Percentiles rank a stretch among this genome's conserved stretches.
These are phyloP conservation scores for Litchi chinensis DNA, from an alignment of 345 rosid species.

Conservation along the genomic window DNA sequence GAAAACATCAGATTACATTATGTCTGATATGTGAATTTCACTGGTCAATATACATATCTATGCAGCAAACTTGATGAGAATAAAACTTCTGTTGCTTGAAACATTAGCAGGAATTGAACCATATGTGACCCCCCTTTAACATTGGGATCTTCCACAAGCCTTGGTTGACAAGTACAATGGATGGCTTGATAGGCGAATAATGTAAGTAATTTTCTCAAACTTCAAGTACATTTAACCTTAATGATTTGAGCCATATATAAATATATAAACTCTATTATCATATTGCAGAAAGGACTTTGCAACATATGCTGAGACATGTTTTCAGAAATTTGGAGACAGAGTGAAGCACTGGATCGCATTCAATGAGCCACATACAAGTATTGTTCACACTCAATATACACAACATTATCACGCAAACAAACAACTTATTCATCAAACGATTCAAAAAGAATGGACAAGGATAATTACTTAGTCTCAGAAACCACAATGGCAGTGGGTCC, in stretches of 20 bases:
- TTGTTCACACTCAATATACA: neutral
- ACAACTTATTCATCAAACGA: neutral
- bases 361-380: slow-evolving; percentile 76
- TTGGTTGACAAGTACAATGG: slow-evolving; percentile 76
- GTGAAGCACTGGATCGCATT: slow-evolving; percentile 93
- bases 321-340: slow-evolving; percentile 82
- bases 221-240: neutral
- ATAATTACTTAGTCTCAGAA: slow-evolving; percentile 39
- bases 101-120: slow-evolving; percentile 75
- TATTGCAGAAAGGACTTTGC: slow-evolving; percentile 76
- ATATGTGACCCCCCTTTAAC: slow-evolving; percentile 84
- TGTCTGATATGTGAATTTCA: neutral
- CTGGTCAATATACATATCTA: too few species aligned
- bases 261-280: neutral
- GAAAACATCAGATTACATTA: neutral
- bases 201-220: slow-evolving; percentile 43
- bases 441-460: neutral
- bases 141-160: slow-evolving; percentile 99
- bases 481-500: slow-evolving; percentile 28
- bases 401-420: neutral
- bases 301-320: slow-evolving; percentile 77
- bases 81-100: neutral
- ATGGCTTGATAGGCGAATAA: slow-evolving; percentile 75
- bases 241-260: neutral
- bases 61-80: too few species aligned